A percentile compares a stretch with the other conserved stretches of the same genome.
Evolutionary conservation across 129 eudicot species (phyloP).

Genomic region (Flaveria robusta): DNA sequence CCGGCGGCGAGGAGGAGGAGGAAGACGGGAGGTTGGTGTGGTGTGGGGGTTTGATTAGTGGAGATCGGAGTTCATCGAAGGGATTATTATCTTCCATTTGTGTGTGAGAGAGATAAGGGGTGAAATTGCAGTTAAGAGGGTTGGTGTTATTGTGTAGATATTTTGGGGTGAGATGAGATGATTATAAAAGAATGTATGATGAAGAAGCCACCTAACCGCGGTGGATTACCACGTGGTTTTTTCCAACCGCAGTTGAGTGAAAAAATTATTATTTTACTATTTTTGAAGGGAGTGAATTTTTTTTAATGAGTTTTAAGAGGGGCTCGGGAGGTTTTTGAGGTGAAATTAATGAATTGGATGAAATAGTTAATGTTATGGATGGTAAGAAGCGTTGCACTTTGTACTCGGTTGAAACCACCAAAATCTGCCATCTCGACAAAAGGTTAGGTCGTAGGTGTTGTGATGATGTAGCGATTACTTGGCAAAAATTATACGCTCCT

Average conservation of each 20-base stretch:
- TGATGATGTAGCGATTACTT: too few relatives aligned
- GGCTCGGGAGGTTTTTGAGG: too few relatives aligned
- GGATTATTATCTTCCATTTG: conserved; percentile 35
- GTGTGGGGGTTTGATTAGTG: conserved; percentile 40
- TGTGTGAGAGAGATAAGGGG: conserved; percentile 2
- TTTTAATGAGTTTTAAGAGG: too few relatives aligned
- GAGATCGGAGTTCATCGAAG: conserved; percentile 49
- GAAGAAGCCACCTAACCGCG: conserved; percentile 34
- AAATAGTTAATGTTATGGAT: too few relatives aligned
- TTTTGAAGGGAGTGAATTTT: too few relatives aligned
- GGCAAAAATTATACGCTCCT: too few relatives aligned
- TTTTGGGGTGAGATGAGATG: conserved; percentile 17
- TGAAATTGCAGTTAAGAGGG: not conserved
- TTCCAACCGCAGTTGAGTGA: not conserved
- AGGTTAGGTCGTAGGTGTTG: too few relatives aligned
- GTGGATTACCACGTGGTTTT: conserved; percentile 24
- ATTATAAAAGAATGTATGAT: not conserved
- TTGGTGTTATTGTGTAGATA: not conserved
- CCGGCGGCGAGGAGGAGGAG: conserved; percentile 30
- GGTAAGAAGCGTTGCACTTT: too few relatives aligned
- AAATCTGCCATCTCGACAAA: too few relatives aligned
- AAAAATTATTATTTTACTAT: too few relatives aligned
- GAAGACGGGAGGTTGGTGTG: conserved; percentile 12
- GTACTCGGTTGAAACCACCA: too few relatives aligned
- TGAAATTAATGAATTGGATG: too few relatives aligned